phyloP scores from a whole-genome alignment of 148 eudicot genomes.

The Vaccinium vitisidaea region DNA sequence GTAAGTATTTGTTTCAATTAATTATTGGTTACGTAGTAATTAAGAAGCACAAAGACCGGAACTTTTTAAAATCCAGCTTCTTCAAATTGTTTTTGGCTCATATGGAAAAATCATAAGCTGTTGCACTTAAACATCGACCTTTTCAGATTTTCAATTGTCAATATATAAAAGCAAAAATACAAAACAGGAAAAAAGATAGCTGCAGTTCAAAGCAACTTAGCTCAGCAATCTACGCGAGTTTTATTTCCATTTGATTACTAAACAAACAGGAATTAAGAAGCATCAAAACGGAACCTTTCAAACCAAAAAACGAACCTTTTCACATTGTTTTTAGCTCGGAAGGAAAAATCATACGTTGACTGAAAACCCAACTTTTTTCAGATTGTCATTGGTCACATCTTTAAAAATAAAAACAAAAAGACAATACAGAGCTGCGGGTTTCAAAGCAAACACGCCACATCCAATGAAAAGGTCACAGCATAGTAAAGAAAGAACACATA shows the following conservation, averaged over 20 bases:
- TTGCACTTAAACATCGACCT: neutral
- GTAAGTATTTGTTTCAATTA: neutral
- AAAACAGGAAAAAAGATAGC: too few species aligned
- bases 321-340: neutral
- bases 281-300: neutral
- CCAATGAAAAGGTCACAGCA: constrained; percentile 1
- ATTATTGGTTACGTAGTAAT: neutral
- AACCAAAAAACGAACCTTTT: neutral
- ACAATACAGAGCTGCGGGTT: neutral
- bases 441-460: neutral
- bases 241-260: too few species aligned
- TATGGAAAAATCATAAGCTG: neutral
- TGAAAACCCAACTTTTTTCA: neutral
- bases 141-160: neutral
- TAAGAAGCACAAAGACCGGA: neutral
- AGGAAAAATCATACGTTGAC: neutral
- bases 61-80: too few species aligned
- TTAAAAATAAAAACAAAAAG: neutral
- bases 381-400: neutral
- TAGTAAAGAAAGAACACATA: constrained; percentile 19
- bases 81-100: neutral
- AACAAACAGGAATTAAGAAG: neutral
- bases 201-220: too few species aligned
- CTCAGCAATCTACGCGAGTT: too few species aligned
- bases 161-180: neutral